Evolutionary conservation across 257 asterid genomes (phyloP).

Genomic region (Gentiana dahurica): DNA sequence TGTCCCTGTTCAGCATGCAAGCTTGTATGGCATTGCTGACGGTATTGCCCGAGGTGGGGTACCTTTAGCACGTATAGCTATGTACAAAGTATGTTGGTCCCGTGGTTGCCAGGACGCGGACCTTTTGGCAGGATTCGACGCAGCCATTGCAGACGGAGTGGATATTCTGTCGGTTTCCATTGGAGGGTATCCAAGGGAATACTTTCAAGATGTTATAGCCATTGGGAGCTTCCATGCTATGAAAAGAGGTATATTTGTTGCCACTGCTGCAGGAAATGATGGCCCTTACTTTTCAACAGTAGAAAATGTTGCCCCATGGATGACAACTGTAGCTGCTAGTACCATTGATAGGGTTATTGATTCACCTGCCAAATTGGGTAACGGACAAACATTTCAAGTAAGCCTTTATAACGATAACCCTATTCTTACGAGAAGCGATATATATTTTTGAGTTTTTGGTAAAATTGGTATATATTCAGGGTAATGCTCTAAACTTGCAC

Average conservation of each 20-base stretch:
- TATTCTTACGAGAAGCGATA: too few species aligned
- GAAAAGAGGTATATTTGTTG: slow-evolving; percentile 18
- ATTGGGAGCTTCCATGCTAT: slow-evolving; percentile 28
- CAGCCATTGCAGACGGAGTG: slow-evolving; percentile 66
- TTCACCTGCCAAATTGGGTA: slow-evolving; percentile 8
- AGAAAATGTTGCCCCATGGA: slow-evolving; percentile 24
- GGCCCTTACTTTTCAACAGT: slow-evolving; percentile 10
- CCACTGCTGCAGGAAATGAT: slow-evolving; percentile 18
- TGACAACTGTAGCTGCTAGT: slow-evolving; percentile 23
- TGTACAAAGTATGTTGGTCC: slow-evolving; percentile 62
- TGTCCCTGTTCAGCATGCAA: slow-evolving; percentile 29
- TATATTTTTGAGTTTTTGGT: too few species aligned
- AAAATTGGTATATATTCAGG: slow-evolving; percentile 4
- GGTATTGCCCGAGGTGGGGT: slow-evolving; percentile 75
- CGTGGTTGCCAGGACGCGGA: slow-evolving; percentile 34
- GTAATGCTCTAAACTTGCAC: slow-evolving; percentile 44
- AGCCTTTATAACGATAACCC: neutral
- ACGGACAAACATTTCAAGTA: slow-evolving; percentile 8
- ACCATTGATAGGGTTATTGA: slow-evolving; percentile 16
- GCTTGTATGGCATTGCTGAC: slow-evolving; percentile 32
- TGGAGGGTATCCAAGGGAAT: slow-evolving; percentile 23
- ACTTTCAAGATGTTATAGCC: slow-evolving; percentile 6
- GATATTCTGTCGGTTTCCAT: slow-evolving; percentile 62
- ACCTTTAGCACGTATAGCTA: slow-evolving; percentile 62
- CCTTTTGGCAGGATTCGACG: slow-evolving; percentile 59